phyloP scores from a whole-genome alignment of 495 filamentous ascomycete species.

The Penicillium odoratum region DNA sequence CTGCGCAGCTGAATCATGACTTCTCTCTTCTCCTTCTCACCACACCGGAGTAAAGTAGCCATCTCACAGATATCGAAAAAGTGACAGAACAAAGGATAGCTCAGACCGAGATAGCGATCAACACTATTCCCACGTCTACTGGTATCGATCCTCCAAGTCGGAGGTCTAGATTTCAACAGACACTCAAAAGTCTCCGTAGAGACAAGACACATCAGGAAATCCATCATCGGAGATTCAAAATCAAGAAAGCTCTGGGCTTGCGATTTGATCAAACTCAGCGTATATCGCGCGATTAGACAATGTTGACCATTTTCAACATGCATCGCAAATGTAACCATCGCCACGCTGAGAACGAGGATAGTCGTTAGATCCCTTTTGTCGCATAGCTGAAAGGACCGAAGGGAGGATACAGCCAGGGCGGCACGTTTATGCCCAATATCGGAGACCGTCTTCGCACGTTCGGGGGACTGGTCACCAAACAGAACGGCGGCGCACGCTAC shows the following conservation, averaged over 20 bases:
- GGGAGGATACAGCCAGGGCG: slow-evolving; percentile 18
- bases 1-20: neutral
- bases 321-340: slow-evolving; percentile 26
- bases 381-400: slow-evolving; percentile 14
- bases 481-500: slow-evolving; percentile 23
- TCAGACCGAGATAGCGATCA: slow-evolving; percentile 24
- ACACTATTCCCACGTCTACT: slow-evolving; percentile 2
- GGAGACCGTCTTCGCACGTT: slow-evolving; percentile 6
- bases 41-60: neutral
- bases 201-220: slow-evolving; percentile 23
- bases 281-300: slow-evolving; percentile 19
- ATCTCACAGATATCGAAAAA: slow-evolving; percentile 20
- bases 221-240: slow-evolving; percentile 11
- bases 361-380: slow-evolving; percentile 14
- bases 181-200: slow-evolving; percentile 23
- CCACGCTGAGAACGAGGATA: slow-evolving; percentile 15
- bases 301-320: slow-evolving; percentile 22
- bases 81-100: slow-evolving; percentile 13
- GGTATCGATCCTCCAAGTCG: slow-evolving; percentile 14
- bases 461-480: slow-evolving; percentile 13
- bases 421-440: slow-evolving; percentile 20
- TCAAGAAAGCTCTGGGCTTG: neutral
- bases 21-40: neutral
- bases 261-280: slow-evolving; percentile 16
- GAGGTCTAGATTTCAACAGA: slow-evolving; percentile 14